Conservation (phyloP, 139 green algal genomes). For the Marvania coccoides region DNA sequence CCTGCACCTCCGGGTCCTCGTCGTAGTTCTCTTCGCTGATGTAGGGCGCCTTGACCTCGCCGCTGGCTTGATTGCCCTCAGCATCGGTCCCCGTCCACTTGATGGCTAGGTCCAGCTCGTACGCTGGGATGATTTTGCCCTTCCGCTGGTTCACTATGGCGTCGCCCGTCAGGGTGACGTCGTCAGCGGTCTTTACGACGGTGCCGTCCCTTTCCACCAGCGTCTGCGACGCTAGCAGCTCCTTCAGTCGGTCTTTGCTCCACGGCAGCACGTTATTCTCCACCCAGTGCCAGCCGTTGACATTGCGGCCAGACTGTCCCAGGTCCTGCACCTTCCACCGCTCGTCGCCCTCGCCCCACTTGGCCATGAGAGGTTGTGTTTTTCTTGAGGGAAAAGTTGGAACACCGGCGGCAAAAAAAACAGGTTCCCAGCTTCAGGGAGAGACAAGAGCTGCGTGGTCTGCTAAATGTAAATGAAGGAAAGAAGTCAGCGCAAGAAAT, state of each 20-base stretch:
- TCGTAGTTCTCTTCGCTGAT: conserved; percentile 80
- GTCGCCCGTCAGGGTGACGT: conserved; percentile 35
- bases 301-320: conserved; percentile 61
- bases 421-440: no score
- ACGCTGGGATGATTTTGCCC: conserved; percentile 74
- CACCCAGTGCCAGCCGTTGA: conserved; percentile 79
- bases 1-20: conserved; percentile 75
- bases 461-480: no score
- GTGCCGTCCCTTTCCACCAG: conserved; percentile 21
- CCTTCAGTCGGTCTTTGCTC: conserved; percentile 43
- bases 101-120: conserved; percentile 72
- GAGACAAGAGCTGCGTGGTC: no score
- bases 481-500: no score
- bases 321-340: conserved; percentile 87
- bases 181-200: not conserved
- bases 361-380: conserved; percentile 61
- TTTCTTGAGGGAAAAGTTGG: no score
- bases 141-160: conserved; percentile 83
- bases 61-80: not conserved
- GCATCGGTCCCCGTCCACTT: conserved; percentile 40
- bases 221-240: conserved; percentile 39
- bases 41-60: conserved; percentile 47
- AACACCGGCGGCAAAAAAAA: no score
- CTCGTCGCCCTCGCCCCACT: conserved; percentile 76
- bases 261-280: conserved; percentile 72